Evolutionary conservation across 495 filamentous ascomycete genomes (phyloP).

Genomic region (Lasiosphaeris hirsuta): DNA sequence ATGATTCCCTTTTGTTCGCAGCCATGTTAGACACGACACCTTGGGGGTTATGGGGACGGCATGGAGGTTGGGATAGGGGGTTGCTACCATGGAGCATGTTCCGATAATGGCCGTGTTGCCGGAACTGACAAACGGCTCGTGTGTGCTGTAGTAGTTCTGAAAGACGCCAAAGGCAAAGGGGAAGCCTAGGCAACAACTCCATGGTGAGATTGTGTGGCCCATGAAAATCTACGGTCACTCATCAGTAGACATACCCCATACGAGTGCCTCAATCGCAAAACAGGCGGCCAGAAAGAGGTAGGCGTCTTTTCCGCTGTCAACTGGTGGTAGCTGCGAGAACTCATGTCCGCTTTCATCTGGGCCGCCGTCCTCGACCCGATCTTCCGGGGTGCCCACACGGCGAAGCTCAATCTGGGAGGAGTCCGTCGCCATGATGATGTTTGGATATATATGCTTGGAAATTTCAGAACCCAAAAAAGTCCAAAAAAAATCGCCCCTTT

Average conservation of each 20-base stretch:
- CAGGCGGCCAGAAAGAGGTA: constrained; percentile 62
- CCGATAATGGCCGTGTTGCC: constrained; percentile 42
- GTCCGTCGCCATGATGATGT: neutral
- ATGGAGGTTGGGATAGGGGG: no score
- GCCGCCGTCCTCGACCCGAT: neutral
- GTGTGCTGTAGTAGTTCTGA: constrained; percentile 45
- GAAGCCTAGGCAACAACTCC: constrained; percentile 50
- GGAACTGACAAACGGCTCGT: constrained; percentile 36
- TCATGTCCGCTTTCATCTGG: constrained; percentile 11
- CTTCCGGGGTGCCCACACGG: neutral
- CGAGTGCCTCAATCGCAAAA: constrained; percentile 61
- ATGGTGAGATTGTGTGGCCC: neutral
- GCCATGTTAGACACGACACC: constrained; percentile 2
- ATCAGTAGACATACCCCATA: constrained; percentile 53
- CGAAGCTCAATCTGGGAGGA: neutral
- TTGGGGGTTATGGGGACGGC: neutral
- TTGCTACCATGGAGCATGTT: constrained; percentile 39
- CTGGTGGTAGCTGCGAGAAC: constrained; percentile 49
- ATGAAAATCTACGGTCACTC: neutral
- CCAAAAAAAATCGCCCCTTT: no score
- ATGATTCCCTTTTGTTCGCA: constrained; percentile 36
- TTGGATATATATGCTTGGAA: neutral
- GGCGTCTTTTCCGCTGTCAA: constrained; percentile 59
- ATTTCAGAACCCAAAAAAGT: no score
- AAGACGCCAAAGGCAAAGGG: constrained; percentile 57